Percentiles rank a stretch among this genome's conserved stretches.
Evolutionary conservation across 2,329 filamentous ascomycete genomes (phyloP).

Genomic region (Paraphoma sp.): DNA sequence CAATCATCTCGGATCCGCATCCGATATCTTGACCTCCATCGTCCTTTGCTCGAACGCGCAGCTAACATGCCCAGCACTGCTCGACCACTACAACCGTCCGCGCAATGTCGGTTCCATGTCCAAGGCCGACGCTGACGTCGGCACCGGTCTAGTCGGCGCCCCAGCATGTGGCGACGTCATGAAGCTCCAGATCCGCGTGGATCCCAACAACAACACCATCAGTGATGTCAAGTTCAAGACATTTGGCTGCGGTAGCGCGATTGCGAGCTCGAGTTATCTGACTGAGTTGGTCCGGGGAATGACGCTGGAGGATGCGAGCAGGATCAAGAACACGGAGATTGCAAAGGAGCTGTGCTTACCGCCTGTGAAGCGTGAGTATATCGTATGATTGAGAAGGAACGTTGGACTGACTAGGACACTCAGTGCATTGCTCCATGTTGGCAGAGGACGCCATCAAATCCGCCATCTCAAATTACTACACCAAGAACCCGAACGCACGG

Average conservation of each 20-base stretch:
- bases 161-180: conserved; percentile 92
- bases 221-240: conserved; percentile 98
- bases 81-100: conserved; percentile 83
- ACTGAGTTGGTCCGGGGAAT: conserved; percentile 95
- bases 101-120: conserved; percentile 80
- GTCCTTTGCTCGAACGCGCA: conserved; percentile 23
- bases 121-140: conserved; percentile 82
- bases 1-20: conserved; percentile 4
- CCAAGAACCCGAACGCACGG: conserved; percentile 81
- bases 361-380: conserved; percentile 79
- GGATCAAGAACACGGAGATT: conserved; percentile 97
- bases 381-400: not conserved
- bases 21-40: conserved; percentile 6
- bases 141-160: conserved; percentile 89
- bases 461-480: conserved; percentile 89
- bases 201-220: conserved; percentile 86
- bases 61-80: conserved; percentile 57
- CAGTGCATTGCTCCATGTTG: conserved; percentile 91
- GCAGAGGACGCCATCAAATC: conserved; percentile 93
- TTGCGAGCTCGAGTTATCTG: conserved; percentile 92
- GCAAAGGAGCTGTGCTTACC: conserved; percentile 93
- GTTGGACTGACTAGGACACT: conserved; percentile 20
- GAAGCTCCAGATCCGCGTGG: conserved; percentile 92
- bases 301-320: conserved; percentile 90
- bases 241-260: conserved; percentile 92